Evolutionary conservation across 2,329 filamentous ascomycete species (phyloP).

Genomic region (Peltaster fructicola): DNA sequence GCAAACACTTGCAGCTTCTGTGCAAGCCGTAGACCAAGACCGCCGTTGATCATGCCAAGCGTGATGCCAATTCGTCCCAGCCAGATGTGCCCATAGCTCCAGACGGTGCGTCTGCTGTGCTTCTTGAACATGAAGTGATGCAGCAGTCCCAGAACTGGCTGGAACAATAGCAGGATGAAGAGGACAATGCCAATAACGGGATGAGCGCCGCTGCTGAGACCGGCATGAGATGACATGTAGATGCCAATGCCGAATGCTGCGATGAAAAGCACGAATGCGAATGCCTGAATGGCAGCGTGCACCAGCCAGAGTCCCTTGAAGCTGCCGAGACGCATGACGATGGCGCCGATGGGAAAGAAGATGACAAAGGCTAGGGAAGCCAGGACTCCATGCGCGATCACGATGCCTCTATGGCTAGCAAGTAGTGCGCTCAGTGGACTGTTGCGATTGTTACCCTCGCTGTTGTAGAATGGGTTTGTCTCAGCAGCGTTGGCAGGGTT

Average conservation of each 20-base stretch:
- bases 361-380: constrained; percentile 29
- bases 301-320: constrained; percentile 28
- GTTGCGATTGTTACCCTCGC: too few species aligned
- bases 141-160: constrained; percentile 34
- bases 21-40: constrained; percentile 34
- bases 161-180: constrained; percentile 35
- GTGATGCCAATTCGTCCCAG: constrained; percentile 33
- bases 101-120: constrained; percentile 26
- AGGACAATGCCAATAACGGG: constrained; percentile 37
- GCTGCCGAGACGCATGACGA: constrained; percentile 27
- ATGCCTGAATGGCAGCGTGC: constrained; percentile 31
- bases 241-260: constrained; percentile 36
- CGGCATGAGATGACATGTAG: constrained; percentile 22
- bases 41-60: constrained; percentile 39
- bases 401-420: too few species aligned
- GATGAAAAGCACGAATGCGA: constrained; percentile 31
- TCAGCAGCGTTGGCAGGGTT: too few species aligned
- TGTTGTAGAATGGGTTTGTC: too few species aligned
- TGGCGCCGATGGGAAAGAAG: constrained; percentile 29
- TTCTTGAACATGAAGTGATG: constrained; percentile 37
- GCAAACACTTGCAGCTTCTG: constrained; percentile 18
- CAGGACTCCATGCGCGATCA: constrained; percentile 28
- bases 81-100: constrained; percentile 37
- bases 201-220: constrained; percentile 25
- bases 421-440: too few species aligned